Evolutionary conservation across 441 rosid genomes (phyloP), one percentile per base, ranked within the genome.

Genomic region (Pelargonium myrrhifolium): DNA sequence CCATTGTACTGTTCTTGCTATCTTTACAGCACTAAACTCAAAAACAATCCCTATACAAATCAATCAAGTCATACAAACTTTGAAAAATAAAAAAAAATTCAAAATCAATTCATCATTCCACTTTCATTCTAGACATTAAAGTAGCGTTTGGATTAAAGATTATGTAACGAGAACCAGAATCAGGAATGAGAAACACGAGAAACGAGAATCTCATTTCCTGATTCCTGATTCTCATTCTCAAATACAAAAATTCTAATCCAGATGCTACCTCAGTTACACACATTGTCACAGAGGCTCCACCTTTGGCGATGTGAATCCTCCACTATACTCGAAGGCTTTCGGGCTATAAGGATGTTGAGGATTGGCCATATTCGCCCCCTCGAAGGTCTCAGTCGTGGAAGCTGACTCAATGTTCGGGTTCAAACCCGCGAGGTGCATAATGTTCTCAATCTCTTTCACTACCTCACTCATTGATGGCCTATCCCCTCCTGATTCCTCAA

Each of bases 401-500:
- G 87, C 85, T 1, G 94, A 87, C 4, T 37, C 40, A 37, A 37
- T 37, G 40, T 37, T 37, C 40, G 91, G 92, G 65, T 87, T 84
- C 72, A 89, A 24, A 1, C 96, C 93, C 0, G 86, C 88, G 8
- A 74, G 69, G 40, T 83, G 77, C 88, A 93, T 73, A 42, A 90
- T 83, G 70, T 39, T 72, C 80, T 90, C 98, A 8, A 90, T 85
- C 77, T 81, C 97, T 74, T 86, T 90, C 62, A 86, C 88, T 37
- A 80, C 92, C 39, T 87, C 93, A 53, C 87, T 80, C 96, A 89
- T 90, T 2, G 79, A 65, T 53, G 97, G 98, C 73, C 95, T 76
- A 28, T 82, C 84, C 6, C 53, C 72, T 64, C 90, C 89, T 0
- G 85, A 75, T 60, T 83, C 95, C 62, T 81, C 81, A 2, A 90